Percentiles rank a stretch among this genome's conserved stretches.
These are phyloP conservation scores for Fusarium verrucosum DNA, from an alignment of 2,329 filamentous ascomycete genomes.

Conservation along the genomic window DNA sequence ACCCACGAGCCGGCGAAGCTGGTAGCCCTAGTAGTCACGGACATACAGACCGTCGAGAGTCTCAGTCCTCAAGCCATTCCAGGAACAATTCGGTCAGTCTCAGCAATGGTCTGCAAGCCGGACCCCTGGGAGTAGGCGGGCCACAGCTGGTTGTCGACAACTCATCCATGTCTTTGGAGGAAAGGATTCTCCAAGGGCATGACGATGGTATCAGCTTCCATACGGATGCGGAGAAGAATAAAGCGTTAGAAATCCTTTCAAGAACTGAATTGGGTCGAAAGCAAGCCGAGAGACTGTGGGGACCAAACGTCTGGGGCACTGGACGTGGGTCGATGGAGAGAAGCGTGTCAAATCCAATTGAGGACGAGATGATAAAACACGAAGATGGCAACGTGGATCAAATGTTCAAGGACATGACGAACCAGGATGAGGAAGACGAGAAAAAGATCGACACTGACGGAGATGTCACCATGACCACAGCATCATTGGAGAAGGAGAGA, in stretches of 20 bases:
- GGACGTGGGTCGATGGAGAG: conserved; percentile 44
- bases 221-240: conserved; percentile 58
- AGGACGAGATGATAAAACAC: conserved; percentile 47
- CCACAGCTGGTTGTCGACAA: conserved; percentile 55
- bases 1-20: conserved; percentile 31
- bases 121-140: conserved; percentile 55
- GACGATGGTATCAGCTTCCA: conserved; percentile 58
- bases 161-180: conserved; percentile 57
- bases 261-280: conserved; percentile 61
- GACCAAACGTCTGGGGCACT: conserved; percentile 58
- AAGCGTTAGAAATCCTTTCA: conserved; percentile 62
- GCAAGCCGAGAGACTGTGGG: conserved; percentile 62
- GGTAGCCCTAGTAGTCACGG: conserved; percentile 42
- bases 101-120: conserved; percentile 53
- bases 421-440: conserved; percentile 58
- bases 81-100: conserved; percentile 54
- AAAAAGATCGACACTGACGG: conserved; percentile 49
- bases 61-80: conserved; percentile 42
- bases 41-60: conserved; percentile 42
- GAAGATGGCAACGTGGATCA: conserved; percentile 62
- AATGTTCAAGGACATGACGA: conserved; percentile 66
- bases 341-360: conserved; percentile 43
- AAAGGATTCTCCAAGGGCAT: conserved; percentile 59
- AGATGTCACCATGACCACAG: conserved; percentile 53
- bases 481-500: conserved; percentile 56